Percentiles rank a stretch among this genome's conserved stretches.
These are phyloP conservation scores for Westerdykella ornata DNA, from an alignment of 2,329 filamentous ascomycete genomes.

Conservation along the genomic window DNA sequence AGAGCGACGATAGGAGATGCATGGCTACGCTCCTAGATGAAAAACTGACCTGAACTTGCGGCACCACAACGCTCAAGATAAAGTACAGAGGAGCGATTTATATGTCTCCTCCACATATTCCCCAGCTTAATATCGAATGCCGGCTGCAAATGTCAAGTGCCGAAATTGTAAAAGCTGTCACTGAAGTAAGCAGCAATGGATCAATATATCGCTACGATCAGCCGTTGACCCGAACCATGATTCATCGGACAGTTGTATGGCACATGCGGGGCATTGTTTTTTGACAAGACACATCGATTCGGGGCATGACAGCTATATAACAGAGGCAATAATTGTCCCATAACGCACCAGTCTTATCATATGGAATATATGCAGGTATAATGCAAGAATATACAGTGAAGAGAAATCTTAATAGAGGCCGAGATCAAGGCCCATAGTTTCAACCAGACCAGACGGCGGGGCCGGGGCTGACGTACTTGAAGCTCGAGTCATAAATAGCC, in stretches of 20 bases:
- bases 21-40: conserved; percentile 1
- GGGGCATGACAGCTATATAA: too few relatives aligned
- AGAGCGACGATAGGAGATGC: conserved; percentile 3
- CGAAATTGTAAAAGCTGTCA: background rate
- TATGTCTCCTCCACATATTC: background rate
- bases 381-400: too few relatives aligned
- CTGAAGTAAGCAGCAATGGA: background rate
- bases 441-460: conserved; percentile 30
- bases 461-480: conserved; percentile 33
- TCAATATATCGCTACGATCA: too few relatives aligned
- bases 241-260: too few relatives aligned
- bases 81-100: background rate
- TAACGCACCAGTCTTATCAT: too few relatives aligned
- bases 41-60: background rate
- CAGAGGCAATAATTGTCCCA: too few relatives aligned
- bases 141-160: background rate
- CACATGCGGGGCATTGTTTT: too few relatives aligned
- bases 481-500: conserved; percentile 29
- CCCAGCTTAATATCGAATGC: background rate
- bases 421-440: background rate
- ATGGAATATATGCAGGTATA: too few relatives aligned
- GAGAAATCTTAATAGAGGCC: too few relatives aligned
- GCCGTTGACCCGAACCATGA: too few relatives aligned
- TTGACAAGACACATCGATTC: too few relatives aligned
- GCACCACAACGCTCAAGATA: background rate